Evolutionary conservation across 805 yeast genomes (phyloP).

Genomic region (Tetrapisispora namnaoensis): DNA sequence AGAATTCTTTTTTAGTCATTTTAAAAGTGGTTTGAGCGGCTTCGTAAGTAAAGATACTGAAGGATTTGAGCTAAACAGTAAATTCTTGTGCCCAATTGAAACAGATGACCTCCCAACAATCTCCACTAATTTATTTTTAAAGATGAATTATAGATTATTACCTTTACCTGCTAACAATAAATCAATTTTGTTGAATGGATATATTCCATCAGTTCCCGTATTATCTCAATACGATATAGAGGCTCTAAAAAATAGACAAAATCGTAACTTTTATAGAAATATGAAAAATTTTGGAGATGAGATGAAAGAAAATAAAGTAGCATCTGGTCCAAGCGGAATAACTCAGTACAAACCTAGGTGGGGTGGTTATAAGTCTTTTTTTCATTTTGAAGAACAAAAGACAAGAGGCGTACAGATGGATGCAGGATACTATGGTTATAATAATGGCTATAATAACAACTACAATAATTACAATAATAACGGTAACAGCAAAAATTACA

Average conservation of each 20-base stretch:
- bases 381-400: constrained; percentile 26
- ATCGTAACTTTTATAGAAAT: constrained; percentile 18
- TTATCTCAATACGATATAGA: constrained; percentile 64
- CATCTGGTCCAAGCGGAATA: constrained; percentile 41
- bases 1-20: constrained; percentile 37
- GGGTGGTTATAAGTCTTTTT: constrained; percentile 43
- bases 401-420: neutral
- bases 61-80: constrained; percentile 26
- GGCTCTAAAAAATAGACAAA: constrained; percentile 41
- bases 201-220: constrained; percentile 48
- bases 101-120: constrained; percentile 32
- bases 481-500: constrained; percentile 7
- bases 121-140: constrained; percentile 33
- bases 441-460: constrained; percentile 6
- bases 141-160: constrained; percentile 47
- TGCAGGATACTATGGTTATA: constrained; percentile 8
- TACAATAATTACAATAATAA: constrained; percentile 7
- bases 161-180: constrained; percentile 40
- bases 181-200: constrained; percentile 78
- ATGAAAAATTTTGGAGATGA: constrained; percentile 28
- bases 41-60: constrained; percentile 31
- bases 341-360: constrained; percentile 37
- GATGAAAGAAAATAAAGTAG: constrained; percentile 32
- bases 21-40: constrained; percentile 52
- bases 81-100: constrained; percentile 29